Evolutionary conservation across 2,329 filamentous ascomycete species (phyloP).

Genomic region (Pseudogymnoascus sp.): DNA sequence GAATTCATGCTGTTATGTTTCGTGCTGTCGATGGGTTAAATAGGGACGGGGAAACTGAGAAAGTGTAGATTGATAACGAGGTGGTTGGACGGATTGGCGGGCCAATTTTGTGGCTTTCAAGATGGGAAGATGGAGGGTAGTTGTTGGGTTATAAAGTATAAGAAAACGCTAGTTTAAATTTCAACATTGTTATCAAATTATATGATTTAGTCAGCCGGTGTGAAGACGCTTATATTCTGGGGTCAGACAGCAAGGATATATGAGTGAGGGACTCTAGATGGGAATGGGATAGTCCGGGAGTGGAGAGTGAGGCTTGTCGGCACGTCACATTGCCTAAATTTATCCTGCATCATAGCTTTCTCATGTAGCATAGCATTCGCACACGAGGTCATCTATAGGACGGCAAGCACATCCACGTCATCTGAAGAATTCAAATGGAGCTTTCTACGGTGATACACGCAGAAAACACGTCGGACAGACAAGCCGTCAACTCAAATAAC

Average conservation of each 20-base stretch:
- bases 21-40: not conserved
- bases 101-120: too few relatives aligned
- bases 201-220: not conserved
- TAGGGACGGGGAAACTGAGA: too few relatives aligned
- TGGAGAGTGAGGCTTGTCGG: not conserved
- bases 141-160: not conserved
- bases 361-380: not conserved
- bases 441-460: not conserved
- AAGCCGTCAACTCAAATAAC: slow-evolving; percentile 4
- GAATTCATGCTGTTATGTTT: not conserved
- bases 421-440: not conserved
- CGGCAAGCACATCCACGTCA: not conserved
- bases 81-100: too few relatives aligned
- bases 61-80: too few relatives aligned
- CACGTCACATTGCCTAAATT: not conserved
- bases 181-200: not conserved
- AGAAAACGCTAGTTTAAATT: not conserved
- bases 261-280: not conserved
- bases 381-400: not conserved
- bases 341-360: not conserved
- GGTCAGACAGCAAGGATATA: not conserved
- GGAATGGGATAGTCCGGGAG: not conserved
- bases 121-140: not conserved
- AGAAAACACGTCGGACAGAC: not conserved
- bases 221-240: not conserved